A percentile compares a stretch with the other conserved stretches of the same genome.
Evolutionary conservation across 2,329 filamentous ascomycete genomes (phyloP).

Genomic region (Xylaria sp.): DNA sequence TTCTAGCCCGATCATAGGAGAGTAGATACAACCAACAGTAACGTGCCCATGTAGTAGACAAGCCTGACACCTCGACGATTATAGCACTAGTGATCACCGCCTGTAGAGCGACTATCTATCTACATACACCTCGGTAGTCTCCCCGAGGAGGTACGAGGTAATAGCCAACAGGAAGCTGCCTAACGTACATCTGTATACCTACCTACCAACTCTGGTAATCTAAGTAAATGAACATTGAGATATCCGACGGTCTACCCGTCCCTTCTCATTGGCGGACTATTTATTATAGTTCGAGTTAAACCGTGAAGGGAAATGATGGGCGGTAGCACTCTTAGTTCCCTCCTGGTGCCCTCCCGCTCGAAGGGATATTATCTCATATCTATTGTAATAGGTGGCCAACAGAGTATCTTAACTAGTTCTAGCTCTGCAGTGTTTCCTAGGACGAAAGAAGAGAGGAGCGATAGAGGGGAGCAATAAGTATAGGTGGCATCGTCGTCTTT

Average conservation of each 20-base stretch:
- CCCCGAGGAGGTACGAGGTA: background rate
- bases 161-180: background rate
- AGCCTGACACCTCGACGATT: background rate
- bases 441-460: background rate
- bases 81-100: background rate
- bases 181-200: background rate
- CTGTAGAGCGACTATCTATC: background rate
- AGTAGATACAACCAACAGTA: too few species aligned
- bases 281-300: background rate
- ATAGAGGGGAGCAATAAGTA: background rate
- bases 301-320: conserved; percentile 14
- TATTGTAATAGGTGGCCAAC: background rate
- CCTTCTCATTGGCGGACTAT: background rate
- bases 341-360: too few species aligned
- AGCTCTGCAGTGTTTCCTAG: background rate
- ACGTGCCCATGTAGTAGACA: background rate
- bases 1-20: background rate
- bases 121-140: too few species aligned
- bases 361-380: too few species aligned
- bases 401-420: background rate
- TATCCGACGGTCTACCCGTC: background rate
- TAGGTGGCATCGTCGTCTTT: background rate
- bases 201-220: background rate
- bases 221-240: background rate
- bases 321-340: background rate